Conservation (phyloP, 768 basidiomycete species). For the Phaffia australis region DNA sequence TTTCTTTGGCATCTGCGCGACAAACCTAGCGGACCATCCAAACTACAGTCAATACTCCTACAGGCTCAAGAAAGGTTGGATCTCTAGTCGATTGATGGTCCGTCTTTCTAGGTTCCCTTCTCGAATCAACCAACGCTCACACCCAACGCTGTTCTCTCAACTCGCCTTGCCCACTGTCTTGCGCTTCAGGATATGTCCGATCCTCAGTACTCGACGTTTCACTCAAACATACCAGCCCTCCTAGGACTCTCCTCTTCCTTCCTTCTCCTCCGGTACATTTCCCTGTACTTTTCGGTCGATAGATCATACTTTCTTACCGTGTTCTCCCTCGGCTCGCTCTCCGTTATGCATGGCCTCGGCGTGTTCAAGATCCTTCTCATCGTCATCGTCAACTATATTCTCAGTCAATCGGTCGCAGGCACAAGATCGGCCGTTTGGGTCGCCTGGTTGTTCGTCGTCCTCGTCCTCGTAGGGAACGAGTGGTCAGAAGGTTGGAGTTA, state of each 20-base stretch:
- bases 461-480: constrained; percentile 67
- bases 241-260: constrained; percentile 47
- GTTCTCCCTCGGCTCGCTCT: constrained; percentile 56
- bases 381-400: constrained; percentile 55
- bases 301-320: constrained; percentile 51
- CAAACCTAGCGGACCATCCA: constrained; percentile 51
- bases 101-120: constrained; percentile 36
- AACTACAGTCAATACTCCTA: constrained; percentile 57
- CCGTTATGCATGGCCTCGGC: constrained; percentile 70
- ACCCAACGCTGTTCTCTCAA: not conserved
- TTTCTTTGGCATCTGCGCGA: not conserved
- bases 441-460: constrained; percentile 69
- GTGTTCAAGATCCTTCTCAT: constrained; percentile 66
- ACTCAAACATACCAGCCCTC: constrained; percentile 63
- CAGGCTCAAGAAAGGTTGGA: constrained; percentile 63
- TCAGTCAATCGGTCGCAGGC: constrained; percentile 42
- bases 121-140: not conserved
- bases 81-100: constrained; percentile 67
- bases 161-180: not conserved
- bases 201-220: constrained; percentile 76
- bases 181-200: constrained; percentile 75
- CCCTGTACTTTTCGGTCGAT: constrained; percentile 32
- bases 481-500: constrained; percentile 56
- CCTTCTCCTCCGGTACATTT: constrained; percentile 45
- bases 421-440: constrained; percentile 29